Percentiles rank a stretch among this genome's conserved stretches.
phyloP scores from a whole-genome alignment of 2,329 filamentous ascomycete species.

The Cladophialophora immunda region DNA sequence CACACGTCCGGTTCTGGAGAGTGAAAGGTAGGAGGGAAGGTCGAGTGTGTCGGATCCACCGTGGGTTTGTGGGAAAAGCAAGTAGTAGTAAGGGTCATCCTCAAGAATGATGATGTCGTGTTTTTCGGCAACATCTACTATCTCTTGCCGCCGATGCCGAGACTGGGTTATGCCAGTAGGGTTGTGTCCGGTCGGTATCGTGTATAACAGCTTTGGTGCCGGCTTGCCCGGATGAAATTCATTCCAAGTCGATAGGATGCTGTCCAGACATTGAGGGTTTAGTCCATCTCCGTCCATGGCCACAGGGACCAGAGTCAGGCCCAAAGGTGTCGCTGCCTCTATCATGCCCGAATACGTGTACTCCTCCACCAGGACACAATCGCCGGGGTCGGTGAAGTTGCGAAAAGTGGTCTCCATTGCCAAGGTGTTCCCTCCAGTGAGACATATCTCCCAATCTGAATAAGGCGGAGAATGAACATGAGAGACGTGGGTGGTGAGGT shows the following conservation, averaged over 20 bases:
- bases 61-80: background rate
- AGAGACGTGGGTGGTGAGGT: slow-evolving; percentile 8
- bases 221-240: background rate
- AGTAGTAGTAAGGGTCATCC: slow-evolving; percentile 20
- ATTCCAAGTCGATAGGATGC: background rate
- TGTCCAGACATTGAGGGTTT: background rate
- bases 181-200: slow-evolving; percentile 13
- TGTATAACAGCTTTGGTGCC: background rate
- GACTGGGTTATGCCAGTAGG: slow-evolving; percentile 1
- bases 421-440: background rate
- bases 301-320: background rate
- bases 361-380: slow-evolving; percentile 14
- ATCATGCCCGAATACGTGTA: slow-evolving; percentile 13
- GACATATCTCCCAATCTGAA: slow-evolving; percentile 1
- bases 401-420: slow-evolving; percentile 6
- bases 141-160: background rate
- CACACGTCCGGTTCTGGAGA: background rate
- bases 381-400: slow-evolving; percentile 13
- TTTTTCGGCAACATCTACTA: background rate
- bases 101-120: slow-evolving; percentile 16
- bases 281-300: background rate
- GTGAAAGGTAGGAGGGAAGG: background rate
- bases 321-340: slow-evolving; percentile 5
- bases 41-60: background rate
- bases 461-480: slow-evolving; percentile 8